A percentile compares a stretch with the other conserved stretches of the same genome.
These are phyloP conservation scores for Colletotrichum sp. DNA, from an alignment of 2,329 filamentous ascomycete species.

Conservation along the genomic window DNA sequence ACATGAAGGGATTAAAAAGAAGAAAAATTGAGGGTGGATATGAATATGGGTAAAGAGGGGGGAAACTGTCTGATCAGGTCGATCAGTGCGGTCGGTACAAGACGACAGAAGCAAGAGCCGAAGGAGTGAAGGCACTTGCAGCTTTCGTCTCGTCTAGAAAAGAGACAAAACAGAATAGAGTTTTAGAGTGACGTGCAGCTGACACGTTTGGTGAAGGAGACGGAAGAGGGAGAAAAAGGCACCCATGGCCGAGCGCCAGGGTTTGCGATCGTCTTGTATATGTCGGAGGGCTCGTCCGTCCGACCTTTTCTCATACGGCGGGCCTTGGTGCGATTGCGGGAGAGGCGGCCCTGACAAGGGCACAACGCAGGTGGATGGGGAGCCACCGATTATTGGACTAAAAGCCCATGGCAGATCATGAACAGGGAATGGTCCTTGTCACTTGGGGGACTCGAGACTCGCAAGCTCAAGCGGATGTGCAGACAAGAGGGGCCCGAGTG, in stretches of 20 bases:
- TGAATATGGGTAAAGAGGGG: neutral
- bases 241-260: constrained; percentile 12
- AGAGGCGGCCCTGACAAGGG: constrained; percentile 15
- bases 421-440: constrained; percentile 9
- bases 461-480: neutral
- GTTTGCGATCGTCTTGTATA: constrained; percentile 18
- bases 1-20: constrained; percentile 12
- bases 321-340: neutral
- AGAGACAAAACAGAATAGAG: constrained; percentile 15
- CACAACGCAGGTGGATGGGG: neutral
- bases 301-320: neutral
- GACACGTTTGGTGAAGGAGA: constrained; percentile 21
- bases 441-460: constrained; percentile 3
- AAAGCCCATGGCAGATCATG: constrained; percentile 14
- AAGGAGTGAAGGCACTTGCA: constrained; percentile 14
- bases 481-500: neutral
- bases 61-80: neutral
- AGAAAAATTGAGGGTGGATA: neutral
- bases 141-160: constrained; percentile 13
- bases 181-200: constrained; percentile 20
- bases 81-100: neutral
- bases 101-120: neutral
- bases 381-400: constrained; percentile 5
- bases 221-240: neutral
- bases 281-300: neutral